Conservation (phyloP, 192 early-diverging fungal genomes). For the Coemansia sp. region DNA sequence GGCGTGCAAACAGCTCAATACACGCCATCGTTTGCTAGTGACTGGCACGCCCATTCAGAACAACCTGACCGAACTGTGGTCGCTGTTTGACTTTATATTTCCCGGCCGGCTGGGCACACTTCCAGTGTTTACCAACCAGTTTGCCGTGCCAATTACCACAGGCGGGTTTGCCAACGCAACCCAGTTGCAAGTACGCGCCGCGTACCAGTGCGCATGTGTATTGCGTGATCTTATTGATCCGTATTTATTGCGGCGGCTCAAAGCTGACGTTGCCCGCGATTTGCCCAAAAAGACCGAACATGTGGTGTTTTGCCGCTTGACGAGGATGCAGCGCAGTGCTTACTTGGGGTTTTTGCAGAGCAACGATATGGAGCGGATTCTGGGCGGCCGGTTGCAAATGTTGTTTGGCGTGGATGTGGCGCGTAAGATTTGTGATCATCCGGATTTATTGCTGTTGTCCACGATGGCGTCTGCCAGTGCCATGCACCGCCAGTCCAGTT, state of each 20-base stretch:
- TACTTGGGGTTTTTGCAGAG: constrained; percentile 76
- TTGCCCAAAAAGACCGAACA: constrained; percentile 91
- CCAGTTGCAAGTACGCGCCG: constrained; percentile 88
- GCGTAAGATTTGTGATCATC: constrained; percentile 97
- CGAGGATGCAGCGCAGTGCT: constrained; percentile 64
- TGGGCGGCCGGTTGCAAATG: constrained; percentile 77
- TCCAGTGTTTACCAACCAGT: constrained; percentile 65
- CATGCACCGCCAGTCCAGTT: constrained; percentile 5
- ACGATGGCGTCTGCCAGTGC: constrained; percentile 20
- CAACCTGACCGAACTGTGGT: constrained; percentile 78
- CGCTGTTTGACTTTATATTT: constrained; percentile 76
- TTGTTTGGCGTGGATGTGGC: constrained; percentile 89
- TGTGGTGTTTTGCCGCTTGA: constrained; percentile 88
- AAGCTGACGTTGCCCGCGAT: constrained; percentile 87
- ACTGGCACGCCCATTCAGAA: constrained; percentile 84
- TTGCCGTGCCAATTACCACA: constrained; percentile 86
- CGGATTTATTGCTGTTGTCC: constrained; percentile 63
- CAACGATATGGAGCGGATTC: constrained; percentile 71
- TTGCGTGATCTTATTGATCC: constrained; percentile 91
- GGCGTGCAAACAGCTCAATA: constrained; percentile 69
- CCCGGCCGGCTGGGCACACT: constrained; percentile 70
- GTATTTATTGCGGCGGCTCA: constrained; percentile 88
- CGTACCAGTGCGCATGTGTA: constrained; percentile 88
- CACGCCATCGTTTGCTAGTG: constrained; percentile 71
- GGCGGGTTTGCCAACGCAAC: constrained; percentile 93